Conservation (phyloP, 805 yeast genomes). For the Priceomyces fermenticarens region DNA sequence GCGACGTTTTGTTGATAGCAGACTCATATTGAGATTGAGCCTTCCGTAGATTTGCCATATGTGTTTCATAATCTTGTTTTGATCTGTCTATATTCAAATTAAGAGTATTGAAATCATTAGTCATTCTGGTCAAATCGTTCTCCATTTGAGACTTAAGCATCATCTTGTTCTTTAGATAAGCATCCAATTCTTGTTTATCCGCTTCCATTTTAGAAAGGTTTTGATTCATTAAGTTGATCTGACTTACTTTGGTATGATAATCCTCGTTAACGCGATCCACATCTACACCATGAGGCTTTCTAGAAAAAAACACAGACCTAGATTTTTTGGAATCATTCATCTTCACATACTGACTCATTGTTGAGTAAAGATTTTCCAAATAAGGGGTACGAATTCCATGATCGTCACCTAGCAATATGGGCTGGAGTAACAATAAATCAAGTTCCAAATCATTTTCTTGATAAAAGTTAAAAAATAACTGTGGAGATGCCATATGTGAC, state of each 20-base stretch:
- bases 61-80: slow-evolving; percentile 7
- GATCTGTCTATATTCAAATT: slow-evolving; percentile 13
- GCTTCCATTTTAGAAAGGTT: slow-evolving; percentile 15
- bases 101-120: slow-evolving; percentile 14
- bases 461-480: slow-evolving; percentile 64
- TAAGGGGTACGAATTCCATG: slow-evolving; percentile 84
- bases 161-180: slow-evolving; percentile 17
- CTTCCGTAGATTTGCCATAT: not conserved
- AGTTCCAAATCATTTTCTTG: slow-evolving; percentile 52
- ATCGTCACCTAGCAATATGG: slow-evolving; percentile 88
- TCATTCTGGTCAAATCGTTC: slow-evolving; percentile 17
- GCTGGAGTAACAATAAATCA: slow-evolving; percentile 78
- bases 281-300: slow-evolving; percentile 12
- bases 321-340: slow-evolving; percentile 31
- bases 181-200: slow-evolving; percentile 15
- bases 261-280: slow-evolving; percentile 9
- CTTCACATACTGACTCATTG: slow-evolving; percentile 60
- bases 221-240: slow-evolving; percentile 17
- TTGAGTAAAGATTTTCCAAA: slow-evolving; percentile 80
- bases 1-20: not conserved
- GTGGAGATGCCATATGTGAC: slow-evolving; percentile 48
- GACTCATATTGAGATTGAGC: not conserved
- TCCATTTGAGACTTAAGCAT: slow-evolving; percentile 20
- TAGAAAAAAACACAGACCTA: slow-evolving; percentile 27
- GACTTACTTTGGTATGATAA: slow-evolving; percentile 15